Evolutionary conservation across 164 flowering plant species (phyloP).

Genomic region (Umbilicus rupestris): DNA sequence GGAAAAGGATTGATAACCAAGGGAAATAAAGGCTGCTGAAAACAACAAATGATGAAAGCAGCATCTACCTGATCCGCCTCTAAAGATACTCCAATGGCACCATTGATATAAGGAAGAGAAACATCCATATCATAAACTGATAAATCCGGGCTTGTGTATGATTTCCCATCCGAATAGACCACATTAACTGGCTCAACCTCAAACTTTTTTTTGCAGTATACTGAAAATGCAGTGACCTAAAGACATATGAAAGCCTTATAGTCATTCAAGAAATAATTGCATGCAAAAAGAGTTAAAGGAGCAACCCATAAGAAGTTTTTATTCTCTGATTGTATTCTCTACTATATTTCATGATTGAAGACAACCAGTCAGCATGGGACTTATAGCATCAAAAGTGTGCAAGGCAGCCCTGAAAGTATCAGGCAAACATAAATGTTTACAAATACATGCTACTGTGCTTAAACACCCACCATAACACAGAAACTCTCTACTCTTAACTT

Average conservation of each 20-base stretch:
- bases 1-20: background rate
- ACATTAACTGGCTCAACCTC: constrained; percentile 96
- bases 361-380: no score
- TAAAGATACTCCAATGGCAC: constrained; percentile 57
- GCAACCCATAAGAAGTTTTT: background rate
- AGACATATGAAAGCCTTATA: constrained; percentile 3
- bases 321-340: no score
- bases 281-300: background rate
- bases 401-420: background rate
- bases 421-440: background rate
- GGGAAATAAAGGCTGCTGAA: background rate
- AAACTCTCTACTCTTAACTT: no score
- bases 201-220: constrained; percentile 70
- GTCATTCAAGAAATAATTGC: constrained; percentile 4
- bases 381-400: background rate
- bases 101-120: constrained; percentile 65
- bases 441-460: no score
- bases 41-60: background rate
- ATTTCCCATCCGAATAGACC: constrained; percentile 47
- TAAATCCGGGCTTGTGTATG: constrained; percentile 59
- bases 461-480: no score
- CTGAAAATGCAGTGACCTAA: constrained; percentile 83
- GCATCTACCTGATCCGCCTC: constrained; percentile 51
- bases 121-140: constrained; percentile 65
- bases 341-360: no score